These are phyloP conservation scores for Globisporangium nodosum DNA, from an alignment of 352 stramenopile species.

Conservation along the genomic window DNA sequence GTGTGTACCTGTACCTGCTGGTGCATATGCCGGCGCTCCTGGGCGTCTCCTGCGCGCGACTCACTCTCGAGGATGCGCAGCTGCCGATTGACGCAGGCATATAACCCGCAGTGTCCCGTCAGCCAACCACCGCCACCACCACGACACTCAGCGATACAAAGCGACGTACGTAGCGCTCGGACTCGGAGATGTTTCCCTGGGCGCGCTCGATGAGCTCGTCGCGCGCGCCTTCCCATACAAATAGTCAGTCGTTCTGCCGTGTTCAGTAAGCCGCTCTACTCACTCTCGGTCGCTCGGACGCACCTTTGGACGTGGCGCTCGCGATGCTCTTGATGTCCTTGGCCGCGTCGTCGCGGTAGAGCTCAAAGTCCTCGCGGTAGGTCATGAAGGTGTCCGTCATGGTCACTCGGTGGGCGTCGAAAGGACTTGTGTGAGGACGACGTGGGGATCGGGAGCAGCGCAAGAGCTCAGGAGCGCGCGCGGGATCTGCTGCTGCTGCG, in stretches of 20 bases:
- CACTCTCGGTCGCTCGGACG: not conserved
- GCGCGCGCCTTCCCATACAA: slow-evolving; percentile 21
- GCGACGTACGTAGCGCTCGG: slow-evolving; percentile 58
- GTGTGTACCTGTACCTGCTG: slow-evolving; percentile 29
- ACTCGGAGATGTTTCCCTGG: slow-evolving; percentile 67
- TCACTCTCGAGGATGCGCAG: slow-evolving; percentile 84
- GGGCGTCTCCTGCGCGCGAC: slow-evolving; percentile 65
- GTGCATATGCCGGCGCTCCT: slow-evolving; percentile 80
- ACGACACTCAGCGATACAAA: not conserved
- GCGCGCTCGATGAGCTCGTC: slow-evolving; percentile 47
- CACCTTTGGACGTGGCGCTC: slow-evolving; percentile 31
- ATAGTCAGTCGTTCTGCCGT: not conserved
- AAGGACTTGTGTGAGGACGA: not conserved
- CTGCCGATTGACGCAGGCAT: slow-evolving; percentile 11
- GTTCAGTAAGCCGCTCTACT: not conserved
- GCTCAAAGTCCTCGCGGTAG: slow-evolving; percentile 84
- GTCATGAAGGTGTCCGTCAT: slow-evolving; percentile 79
- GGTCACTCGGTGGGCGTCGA: too few relatives aligned
- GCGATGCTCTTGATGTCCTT: slow-evolving; percentile 59
- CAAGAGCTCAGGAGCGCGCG: too few relatives aligned
- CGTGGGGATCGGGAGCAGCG: too few relatives aligned
- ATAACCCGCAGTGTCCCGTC: not conserved
- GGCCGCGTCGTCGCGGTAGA: slow-evolving; percentile 74
- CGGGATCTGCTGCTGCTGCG: too few relatives aligned
- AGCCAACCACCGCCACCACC: not conserved